Evolutionary conservation across 1,139 yeast genomes (phyloP).

Genomic region (Geotrichum restrictum): DNA sequence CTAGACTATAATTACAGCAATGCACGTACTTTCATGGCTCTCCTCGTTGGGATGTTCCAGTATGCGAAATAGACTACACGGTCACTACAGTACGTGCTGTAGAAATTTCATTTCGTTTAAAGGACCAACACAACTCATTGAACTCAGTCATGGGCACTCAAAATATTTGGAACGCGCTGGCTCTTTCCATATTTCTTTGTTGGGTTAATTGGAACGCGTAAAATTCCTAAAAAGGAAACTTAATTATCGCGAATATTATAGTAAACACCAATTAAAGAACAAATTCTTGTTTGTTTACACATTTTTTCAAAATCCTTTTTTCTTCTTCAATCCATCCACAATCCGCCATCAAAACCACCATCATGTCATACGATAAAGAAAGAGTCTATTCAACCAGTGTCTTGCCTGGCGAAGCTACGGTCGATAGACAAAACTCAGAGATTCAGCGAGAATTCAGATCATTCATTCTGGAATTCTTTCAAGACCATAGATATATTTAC

Average conservation of each 20-base stretch:
- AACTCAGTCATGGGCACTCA: too few relatives aligned
- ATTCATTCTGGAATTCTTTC: slow-evolving; percentile 80
- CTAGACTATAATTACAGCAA: too few relatives aligned
- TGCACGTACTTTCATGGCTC: too few relatives aligned
- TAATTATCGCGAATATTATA: neutral
- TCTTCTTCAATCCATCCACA: slow-evolving; percentile 2
- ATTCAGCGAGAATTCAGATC: slow-evolving; percentile 73
- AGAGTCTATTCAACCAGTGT: slow-evolving; percentile 82
- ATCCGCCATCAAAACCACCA: slow-evolving; percentile 5
- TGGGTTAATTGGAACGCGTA: neutral
- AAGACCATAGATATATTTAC: slow-evolving; percentile 78
- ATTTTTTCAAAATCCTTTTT: neutral
- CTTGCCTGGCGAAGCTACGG: slow-evolving; percentile 71
- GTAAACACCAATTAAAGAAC: neutral
- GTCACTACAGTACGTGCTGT: too few relatives aligned
- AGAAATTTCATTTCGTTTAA: too few relatives aligned
- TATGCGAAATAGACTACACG: too few relatives aligned
- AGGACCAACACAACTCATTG: too few relatives aligned
- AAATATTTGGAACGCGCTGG: too few relatives aligned
- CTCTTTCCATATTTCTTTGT: neutral
- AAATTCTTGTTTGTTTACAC: neutral
- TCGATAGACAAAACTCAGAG: slow-evolving; percentile 68
- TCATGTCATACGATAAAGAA: slow-evolving; percentile 65
- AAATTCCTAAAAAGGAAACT: neutral
- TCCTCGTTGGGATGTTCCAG: too few relatives aligned